phyloP scores from a whole-genome alignment of 345 rosid species.

The Microthlaspi erraticum region DNA sequence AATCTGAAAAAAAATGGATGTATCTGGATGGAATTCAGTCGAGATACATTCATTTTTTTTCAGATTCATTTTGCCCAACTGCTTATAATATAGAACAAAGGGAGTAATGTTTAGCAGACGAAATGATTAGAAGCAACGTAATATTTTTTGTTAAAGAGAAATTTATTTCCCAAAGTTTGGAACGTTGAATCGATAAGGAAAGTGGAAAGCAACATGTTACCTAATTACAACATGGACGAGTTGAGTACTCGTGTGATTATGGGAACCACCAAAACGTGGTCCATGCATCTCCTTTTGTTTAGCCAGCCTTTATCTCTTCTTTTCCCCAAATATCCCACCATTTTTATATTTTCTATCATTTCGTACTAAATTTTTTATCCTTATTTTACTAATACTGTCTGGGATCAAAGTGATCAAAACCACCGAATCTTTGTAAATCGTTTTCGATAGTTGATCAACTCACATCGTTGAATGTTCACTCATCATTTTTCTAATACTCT shows the following conservation, averaged over 20 bases:
- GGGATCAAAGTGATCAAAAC: slow-evolving; percentile 25
- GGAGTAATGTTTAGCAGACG: not conserved
- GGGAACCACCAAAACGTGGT: slow-evolving; percentile 47
- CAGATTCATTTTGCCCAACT: too few species aligned
- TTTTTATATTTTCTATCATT: not conserved
- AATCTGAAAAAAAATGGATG: too few species aligned
- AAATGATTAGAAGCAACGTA: slow-evolving; percentile 15
- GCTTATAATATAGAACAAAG: too few species aligned
- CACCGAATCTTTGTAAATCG: not conserved
- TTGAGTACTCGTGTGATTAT: slow-evolving; percentile 45
- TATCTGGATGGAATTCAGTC: too few species aligned
- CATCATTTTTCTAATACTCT: not conserved
- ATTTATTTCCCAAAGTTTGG: slow-evolving; percentile 36
- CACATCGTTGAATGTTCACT: not conserved
- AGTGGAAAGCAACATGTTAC: slow-evolving; percentile 44
- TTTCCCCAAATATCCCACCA: slow-evolving; percentile 14
- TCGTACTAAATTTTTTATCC: not conserved
- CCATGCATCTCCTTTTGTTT: slow-evolving; percentile 38
- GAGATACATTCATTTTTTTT: too few species aligned
- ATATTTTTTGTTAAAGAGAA: slow-evolving; percentile 5
- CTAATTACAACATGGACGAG: slow-evolving; percentile 35
- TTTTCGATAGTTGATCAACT: not conserved
- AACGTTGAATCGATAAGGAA: slow-evolving; percentile 24
- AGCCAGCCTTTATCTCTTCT: slow-evolving; percentile 37
- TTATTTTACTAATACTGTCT: not conserved